phyloP scores from a whole-genome alignment of 768 basidiomycete species.

The Termitomyces sp. region DNA sequence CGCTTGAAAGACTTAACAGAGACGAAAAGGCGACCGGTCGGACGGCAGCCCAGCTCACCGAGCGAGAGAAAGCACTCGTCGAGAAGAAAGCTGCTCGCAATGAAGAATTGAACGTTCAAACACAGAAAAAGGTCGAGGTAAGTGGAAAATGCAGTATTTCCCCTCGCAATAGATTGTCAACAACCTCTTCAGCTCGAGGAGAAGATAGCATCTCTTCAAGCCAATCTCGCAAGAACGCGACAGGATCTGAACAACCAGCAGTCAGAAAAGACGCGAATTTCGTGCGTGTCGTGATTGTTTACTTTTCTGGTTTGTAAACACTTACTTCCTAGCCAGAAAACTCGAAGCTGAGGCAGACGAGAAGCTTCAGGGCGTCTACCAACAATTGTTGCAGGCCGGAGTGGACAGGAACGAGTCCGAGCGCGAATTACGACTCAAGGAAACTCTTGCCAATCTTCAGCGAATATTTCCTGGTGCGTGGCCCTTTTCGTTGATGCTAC shows the following conservation, averaged over 20 bases:
- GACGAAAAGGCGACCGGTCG: conserved; percentile 77
- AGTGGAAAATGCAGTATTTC: conserved; percentile 9
- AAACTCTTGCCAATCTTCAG: conserved; percentile 80
- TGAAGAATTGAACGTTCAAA: conserved; percentile 50
- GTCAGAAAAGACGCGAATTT: conserved; percentile 76
- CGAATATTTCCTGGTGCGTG: conserved; percentile 80
- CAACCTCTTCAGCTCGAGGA: conserved; percentile 49
- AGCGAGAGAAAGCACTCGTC: conserved; percentile 64
- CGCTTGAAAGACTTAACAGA: conserved; percentile 73
- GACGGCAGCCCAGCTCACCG: conserved; percentile 59
- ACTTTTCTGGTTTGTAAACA: not conserved
- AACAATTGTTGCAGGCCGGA: conserved; percentile 86
- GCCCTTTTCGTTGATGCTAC: not conserved
- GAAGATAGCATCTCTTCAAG: conserved; percentile 52
- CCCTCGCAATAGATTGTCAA: not conserved
- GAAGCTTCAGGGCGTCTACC: conserved; percentile 78
- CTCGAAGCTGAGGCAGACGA: conserved; percentile 91
- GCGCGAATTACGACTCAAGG: conserved; percentile 78
- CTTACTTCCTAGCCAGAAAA: conserved; percentile 48
- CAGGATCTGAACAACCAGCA: conserved; percentile 84
- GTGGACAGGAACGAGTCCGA: conserved; percentile 87
- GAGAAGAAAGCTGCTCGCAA: conserved; percentile 53
- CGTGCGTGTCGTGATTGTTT: conserved; percentile 41
- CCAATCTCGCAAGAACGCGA: conserved; percentile 61
- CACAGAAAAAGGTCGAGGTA: conserved; percentile 58